Evolutionary conservation across 495 filamentous ascomycete genomes (phyloP).

Genomic region (Penicillium lagena): DNA sequence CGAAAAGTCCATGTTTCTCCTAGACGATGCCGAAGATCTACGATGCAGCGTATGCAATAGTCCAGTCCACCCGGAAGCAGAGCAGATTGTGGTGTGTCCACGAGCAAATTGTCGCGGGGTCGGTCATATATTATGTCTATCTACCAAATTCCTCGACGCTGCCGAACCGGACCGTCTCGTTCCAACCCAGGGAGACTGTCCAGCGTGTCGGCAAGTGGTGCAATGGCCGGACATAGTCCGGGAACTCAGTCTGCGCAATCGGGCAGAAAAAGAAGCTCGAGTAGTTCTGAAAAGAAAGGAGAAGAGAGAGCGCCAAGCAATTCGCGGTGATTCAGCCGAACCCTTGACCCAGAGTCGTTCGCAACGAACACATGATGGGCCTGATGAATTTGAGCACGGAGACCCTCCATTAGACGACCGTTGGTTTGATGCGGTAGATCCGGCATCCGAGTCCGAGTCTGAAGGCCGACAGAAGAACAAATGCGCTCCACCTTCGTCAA

Average conservation of each 20-base stretch:
- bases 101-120: slow-evolving; percentile 56
- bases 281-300: slow-evolving; percentile 54
- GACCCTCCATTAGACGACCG: slow-evolving; percentile 30
- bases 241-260: slow-evolving; percentile 65
- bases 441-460: slow-evolving; percentile 31
- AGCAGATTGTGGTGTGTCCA: slow-evolving; percentile 65
- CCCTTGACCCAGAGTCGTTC: background rate
- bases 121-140: slow-evolving; percentile 74
- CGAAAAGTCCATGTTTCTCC: slow-evolving; percentile 60
- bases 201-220: slow-evolving; percentile 54
- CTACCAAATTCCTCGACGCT: slow-evolving; percentile 52
- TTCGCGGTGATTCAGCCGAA: background rate
- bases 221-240: slow-evolving; percentile 75
- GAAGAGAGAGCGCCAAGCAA: slow-evolving; percentile 14
- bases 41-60: slow-evolving; percentile 59
- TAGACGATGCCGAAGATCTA: slow-evolving; percentile 52
- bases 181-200: slow-evolving; percentile 67
- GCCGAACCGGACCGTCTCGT: slow-evolving; percentile 43
- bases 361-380: slow-evolving; percentile 1
- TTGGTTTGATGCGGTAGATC: slow-evolving; percentile 26
- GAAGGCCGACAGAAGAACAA: slow-evolving; percentile 5
- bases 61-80: slow-evolving; percentile 36
- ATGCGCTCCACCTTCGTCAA: slow-evolving; percentile 9
- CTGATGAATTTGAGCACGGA: slow-evolving; percentile 14
- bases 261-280: slow-evolving; percentile 60